Evolutionary conservation across 2,329 filamentous ascomycete species (phyloP).

Genomic region (Epichloe festucae): DNA sequence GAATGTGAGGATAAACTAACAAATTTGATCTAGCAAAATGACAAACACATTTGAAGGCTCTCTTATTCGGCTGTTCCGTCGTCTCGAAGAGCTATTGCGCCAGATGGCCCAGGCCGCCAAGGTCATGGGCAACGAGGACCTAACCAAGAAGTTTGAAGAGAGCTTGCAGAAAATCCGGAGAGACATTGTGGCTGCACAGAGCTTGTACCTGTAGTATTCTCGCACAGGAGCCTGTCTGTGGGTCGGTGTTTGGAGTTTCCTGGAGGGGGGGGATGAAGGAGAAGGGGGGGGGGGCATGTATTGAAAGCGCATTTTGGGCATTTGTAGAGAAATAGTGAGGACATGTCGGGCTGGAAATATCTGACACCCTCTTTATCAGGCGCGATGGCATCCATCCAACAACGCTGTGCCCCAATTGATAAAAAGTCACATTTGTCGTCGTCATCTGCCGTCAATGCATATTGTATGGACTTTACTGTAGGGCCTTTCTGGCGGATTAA

Average conservation of each 20-base stretch:
- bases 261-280: not conserved
- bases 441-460: too few species aligned
- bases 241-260: constrained; percentile 4
- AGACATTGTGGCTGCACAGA: constrained; percentile 91
- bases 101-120: constrained; percentile 94
- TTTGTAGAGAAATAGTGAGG: not conserved
- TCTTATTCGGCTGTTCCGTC: constrained; percentile 88
- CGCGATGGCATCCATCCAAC: too few species aligned
- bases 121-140: constrained; percentile 94
- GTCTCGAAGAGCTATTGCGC: constrained; percentile 82
- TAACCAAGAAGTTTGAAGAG: constrained; percentile 83
- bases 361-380: too few species aligned
- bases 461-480: too few species aligned
- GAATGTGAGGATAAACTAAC: too few species aligned
- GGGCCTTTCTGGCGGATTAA: too few species aligned
- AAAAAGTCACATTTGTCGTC: too few species aligned
- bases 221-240: not conserved
- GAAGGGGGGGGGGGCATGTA: not conserved
- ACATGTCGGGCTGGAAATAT: not conserved
- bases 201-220: constrained; percentile 60
- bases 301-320: not conserved
- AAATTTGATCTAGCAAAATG: constrained; percentile 62
- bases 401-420: too few species aligned
- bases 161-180: constrained; percentile 75
- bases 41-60: constrained; percentile 96